These are phyloP conservation scores for Hansenula sp. DNA, from an alignment of 1,139 yeast species.

Conservation along the genomic window DNA sequence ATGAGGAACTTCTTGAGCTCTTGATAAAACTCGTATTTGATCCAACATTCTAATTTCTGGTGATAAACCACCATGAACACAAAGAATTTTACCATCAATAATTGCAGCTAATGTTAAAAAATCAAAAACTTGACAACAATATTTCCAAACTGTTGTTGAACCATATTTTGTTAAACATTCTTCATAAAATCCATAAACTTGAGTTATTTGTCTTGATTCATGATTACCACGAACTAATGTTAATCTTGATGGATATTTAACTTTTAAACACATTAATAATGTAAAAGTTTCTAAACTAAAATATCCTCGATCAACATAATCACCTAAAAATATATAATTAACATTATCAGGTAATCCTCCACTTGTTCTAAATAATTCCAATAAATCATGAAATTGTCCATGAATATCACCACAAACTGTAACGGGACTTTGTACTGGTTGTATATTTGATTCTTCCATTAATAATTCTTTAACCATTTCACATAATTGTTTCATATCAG, in stretches of 20 bases:
- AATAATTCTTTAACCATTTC: slow-evolving; percentile 85
- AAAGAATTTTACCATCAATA: slow-evolving; percentile 85
- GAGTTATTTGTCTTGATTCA: slow-evolving; percentile 92
- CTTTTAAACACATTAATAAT: slow-evolving; percentile 83
- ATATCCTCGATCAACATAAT: slow-evolving; percentile 96
- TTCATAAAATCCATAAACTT: slow-evolving; percentile 90
- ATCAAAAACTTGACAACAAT: slow-evolving; percentile 95
- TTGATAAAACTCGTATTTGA: slow-evolving; percentile 86
- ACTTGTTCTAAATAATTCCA: slow-evolving; percentile 85
- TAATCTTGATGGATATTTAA: slow-evolving; percentile 78
- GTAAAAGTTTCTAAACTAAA: slow-evolving; percentile 92
- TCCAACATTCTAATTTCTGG: slow-evolving; percentile 97
- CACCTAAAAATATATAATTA: slow-evolving; percentile 85
- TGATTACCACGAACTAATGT: slow-evolving; percentile 93
- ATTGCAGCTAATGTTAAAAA: slow-evolving; percentile 90
- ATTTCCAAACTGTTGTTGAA: slow-evolving; percentile 96
- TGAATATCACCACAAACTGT: slow-evolving; percentile 99
- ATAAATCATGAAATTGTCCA: slow-evolving; percentile 93
- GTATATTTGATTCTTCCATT: slow-evolving; percentile 94
- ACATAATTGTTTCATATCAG: slow-evolving; percentile 94
- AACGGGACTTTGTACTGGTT: slow-evolving; percentile 96
- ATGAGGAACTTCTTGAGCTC: slow-evolving; percentile 99
- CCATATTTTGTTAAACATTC: slow-evolving; percentile 92
- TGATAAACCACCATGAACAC: slow-evolving; percentile 97
- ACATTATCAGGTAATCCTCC: slow-evolving; percentile 87